Percentiles rank a stretch among this genome's conserved stretches.
Conservation (phyloP, 176 grass and related monocot species). For the Zea luxurians region DNA sequence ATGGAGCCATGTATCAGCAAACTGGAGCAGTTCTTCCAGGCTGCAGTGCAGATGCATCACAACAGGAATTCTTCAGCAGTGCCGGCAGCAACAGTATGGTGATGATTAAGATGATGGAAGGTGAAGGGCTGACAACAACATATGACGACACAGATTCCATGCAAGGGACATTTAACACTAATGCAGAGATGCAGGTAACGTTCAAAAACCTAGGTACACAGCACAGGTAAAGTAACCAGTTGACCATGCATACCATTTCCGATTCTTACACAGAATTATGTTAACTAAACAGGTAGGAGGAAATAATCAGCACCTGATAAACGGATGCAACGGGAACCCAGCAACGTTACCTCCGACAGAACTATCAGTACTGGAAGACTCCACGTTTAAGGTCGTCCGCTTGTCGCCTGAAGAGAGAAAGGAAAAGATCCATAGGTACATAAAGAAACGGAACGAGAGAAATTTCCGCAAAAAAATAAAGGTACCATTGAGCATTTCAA, state of each 20-base stretch:
- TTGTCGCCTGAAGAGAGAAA: conserved; percentile 89
- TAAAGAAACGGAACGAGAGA: conserved; percentile 87
- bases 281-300: conserved; percentile 48
- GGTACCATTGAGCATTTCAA: conserved; percentile 53
- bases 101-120: conserved; percentile 62
- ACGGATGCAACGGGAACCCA: conserved; percentile 47
- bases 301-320: conserved; percentile 59
- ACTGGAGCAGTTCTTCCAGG: conserved; percentile 39
- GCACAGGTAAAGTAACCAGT: not conserved
- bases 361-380: conserved; percentile 59
- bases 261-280: conserved; percentile 25
- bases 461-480: conserved; percentile 99
- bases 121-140: conserved; percentile 37
- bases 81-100: conserved; percentile 39
- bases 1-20: conserved; percentile 52
- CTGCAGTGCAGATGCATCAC: conserved; percentile 38
- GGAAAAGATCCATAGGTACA: conserved; percentile 90
- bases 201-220: conserved; percentile 6
- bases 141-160: conserved; percentile 51
- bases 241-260: not conserved
- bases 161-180: conserved; percentile 48
- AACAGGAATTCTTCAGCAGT: conserved; percentile 53
- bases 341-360: conserved; percentile 46
- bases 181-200: conserved; percentile 65
- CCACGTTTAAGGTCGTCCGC: conserved; percentile 70